Base-by-base conservation (phyloP, 441 rosid species). In the Macaranga tanarius region DNA sequence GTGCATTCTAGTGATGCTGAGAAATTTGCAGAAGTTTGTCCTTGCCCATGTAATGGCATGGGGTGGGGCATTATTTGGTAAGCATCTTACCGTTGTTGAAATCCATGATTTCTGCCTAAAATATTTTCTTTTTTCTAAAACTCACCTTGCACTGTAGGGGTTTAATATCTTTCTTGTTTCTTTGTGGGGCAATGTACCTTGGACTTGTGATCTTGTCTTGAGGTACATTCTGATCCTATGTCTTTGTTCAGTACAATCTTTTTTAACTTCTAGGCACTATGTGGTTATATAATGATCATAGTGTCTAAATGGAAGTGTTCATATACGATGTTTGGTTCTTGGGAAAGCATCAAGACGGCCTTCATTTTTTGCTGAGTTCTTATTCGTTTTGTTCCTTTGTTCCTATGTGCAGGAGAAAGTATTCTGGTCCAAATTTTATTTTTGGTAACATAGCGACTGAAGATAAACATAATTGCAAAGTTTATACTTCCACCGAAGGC, bases 61-160 rank as follows among this genome's bases (percentile, higher is more conserved):
- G 96, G 93, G 59, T 93, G 98, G 98, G 98, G 98, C 66, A 75
- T 91, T 58, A 88, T 93, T 70, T 93, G 98, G 98, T 93, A 55
- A 84, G 89, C 42, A 73, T 82, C 51, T 54, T 68, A 4, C 13
- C 51, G 12, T 12, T 12, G 5, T 22, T 50, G 7, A 54, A 61
- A 80, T 59, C 80, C 74, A 55, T 80, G 59, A 80, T 87, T 77
- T 52, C 38, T 34, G 38, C 38, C 38, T 52, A 2, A 2, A 34
- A 12, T 54, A 54, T 38, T 54, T 2, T 34, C 38, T 34, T 0
- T 9, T 45, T 23, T 42, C 16, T 31, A 22, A n/a, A 55, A 61
- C 55, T 73, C 38, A 5, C 26, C 64, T 76, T 89, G 82, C 88
- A 4, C 38, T 34, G 38, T 34, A 91, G 98, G 98, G 97, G 98